Evolutionary conservation across 2,329 filamentous ascomycete genomes (phyloP).

Genomic region (Hawksworthiomyces lignivorus): DNA sequence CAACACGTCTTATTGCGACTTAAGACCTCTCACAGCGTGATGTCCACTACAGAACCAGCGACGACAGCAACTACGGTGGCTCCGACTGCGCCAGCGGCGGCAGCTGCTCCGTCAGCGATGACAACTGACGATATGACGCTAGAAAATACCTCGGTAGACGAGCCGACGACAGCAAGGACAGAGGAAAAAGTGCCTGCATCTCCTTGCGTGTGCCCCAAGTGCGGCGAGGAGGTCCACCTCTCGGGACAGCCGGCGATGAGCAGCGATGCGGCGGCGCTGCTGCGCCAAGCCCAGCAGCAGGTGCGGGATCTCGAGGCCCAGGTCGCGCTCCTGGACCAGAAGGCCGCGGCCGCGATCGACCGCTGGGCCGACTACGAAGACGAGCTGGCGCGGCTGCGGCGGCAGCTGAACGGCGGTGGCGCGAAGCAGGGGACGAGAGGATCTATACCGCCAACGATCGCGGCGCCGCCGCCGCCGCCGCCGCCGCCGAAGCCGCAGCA

Average conservation of each 20-base stretch:
- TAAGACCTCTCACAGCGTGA: no score
- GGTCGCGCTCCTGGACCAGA: conserved; percentile 61
- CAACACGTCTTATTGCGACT: no score
- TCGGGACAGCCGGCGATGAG: not conserved
- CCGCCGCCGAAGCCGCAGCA: conserved; percentile 4
- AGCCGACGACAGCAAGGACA: not conserved
- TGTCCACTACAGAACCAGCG: not conserved
- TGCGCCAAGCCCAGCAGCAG: conserved; percentile 48
- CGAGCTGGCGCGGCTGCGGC: conserved; percentile 56
- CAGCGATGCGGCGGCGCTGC: conserved; percentile 21
- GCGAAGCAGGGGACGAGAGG: no score
- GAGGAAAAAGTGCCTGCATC: conserved; percentile 1
- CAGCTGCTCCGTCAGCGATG: not conserved
- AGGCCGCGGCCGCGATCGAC: conserved; percentile 57
- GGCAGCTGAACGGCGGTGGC: conserved; percentile 17
- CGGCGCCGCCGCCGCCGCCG: conserved; percentile 15
- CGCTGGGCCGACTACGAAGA: conserved; percentile 75
- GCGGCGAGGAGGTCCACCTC: conserved; percentile 9
- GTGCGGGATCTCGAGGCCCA: conserved; percentile 65
- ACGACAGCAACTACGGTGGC: not conserved
- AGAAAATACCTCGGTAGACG: no score
- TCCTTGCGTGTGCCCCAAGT: conserved; percentile 13
- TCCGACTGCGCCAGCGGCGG: not conserved
- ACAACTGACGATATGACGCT: not conserved
- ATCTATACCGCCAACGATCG: conserved; percentile 13